These are phyloP conservation scores for Alternaria viburni DNA, from an alignment of 2,329 filamentous ascomycete genomes.

Conservation along the genomic window DNA sequence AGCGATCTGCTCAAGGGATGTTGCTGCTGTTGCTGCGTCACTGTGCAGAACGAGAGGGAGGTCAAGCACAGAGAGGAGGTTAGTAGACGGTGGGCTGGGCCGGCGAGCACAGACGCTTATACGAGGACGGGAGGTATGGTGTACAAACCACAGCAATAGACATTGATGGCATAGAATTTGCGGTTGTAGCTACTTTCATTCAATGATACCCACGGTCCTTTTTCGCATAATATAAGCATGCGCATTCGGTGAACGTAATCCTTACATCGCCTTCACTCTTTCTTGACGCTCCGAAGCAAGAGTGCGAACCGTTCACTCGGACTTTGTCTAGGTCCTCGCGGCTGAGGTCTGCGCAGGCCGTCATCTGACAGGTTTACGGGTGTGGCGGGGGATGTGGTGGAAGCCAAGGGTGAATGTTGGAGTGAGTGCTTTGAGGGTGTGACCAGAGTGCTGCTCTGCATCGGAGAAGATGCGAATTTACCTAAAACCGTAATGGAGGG, in stretches of 20 bases:
- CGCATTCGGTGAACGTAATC: neutral
- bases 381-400: neutral
- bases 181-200: constrained; percentile 1
- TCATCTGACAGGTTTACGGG: neutral
- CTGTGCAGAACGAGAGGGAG: constrained; percentile 56
- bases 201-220: constrained; percentile 15
- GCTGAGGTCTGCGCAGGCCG: neutral
- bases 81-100: constrained; percentile 46
- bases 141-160: constrained; percentile 43
- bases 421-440: neutral
- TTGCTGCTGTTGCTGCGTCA: constrained; percentile 52
- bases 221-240: neutral
- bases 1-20: constrained; percentile 46
- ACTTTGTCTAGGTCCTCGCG: neutral
- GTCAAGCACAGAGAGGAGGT: constrained; percentile 53
- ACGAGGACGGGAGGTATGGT: constrained; percentile 39
- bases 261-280: too few relatives aligned
- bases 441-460: neutral
- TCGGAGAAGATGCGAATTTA: too few relatives aligned
- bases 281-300: too few relatives aligned
- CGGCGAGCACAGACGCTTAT: constrained; percentile 44
- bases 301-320: neutral
- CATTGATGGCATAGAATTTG: neutral
- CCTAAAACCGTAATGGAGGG: too few relatives aligned
- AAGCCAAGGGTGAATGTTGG: neutral